These are phyloP conservation scores for Neurospora sp. DNA, from an alignment of 495 filamentous ascomycete species.

Conservation along the genomic window DNA sequence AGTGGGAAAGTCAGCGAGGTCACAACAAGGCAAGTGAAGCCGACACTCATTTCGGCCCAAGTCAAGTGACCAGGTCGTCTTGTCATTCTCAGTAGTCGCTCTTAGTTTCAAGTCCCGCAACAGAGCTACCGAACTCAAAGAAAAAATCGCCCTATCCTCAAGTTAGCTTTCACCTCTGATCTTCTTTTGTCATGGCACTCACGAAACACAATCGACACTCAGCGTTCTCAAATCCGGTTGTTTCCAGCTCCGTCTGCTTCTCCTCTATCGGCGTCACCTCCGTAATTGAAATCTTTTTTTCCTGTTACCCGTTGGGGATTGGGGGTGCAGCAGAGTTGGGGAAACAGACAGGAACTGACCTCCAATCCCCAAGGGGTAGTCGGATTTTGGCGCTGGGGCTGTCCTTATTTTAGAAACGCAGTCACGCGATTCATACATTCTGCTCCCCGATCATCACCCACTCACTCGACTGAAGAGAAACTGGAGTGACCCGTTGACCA, in stretches of 20 bases:
- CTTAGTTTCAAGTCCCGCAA: neutral
- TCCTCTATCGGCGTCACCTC: neutral
- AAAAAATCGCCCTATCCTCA: neutral
- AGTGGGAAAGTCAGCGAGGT: neutral
- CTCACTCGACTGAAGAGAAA: neutral
- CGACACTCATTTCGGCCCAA: neutral
- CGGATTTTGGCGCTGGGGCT: neutral
- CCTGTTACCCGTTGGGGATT: neutral
- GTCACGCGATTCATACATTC: neutral
- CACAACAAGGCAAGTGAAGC: neutral
- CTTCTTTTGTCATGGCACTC: neutral
- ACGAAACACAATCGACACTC: neutral
- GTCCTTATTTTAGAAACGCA: neutral
- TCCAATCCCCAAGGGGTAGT: neutral
- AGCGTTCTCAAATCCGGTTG: neutral
- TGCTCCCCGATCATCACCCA: neutral
- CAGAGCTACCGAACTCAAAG: neutral
- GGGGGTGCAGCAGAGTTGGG: too few species aligned
- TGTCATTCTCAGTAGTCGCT: neutral
- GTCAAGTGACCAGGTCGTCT: neutral
- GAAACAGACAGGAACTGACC: too few species aligned
- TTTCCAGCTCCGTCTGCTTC: neutral
- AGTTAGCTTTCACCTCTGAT: neutral
- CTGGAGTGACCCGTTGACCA: neutral
- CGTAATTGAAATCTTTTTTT: neutral